Evolutionary conservation across 2,329 filamentous ascomycete species (phyloP).

Genomic region (Penicillium sp.): DNA sequence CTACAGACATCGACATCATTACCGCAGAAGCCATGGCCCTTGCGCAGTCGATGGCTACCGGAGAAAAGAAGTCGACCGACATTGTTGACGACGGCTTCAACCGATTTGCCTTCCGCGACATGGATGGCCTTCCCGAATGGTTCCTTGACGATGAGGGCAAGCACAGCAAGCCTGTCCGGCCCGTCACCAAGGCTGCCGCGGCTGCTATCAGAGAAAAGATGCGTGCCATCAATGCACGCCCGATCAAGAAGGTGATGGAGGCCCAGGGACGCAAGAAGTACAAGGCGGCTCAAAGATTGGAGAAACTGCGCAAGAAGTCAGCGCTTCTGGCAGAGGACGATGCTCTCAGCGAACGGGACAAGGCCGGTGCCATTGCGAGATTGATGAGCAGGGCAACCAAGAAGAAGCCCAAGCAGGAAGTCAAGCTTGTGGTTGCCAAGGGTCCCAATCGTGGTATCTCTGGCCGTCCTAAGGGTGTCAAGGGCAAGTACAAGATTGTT

Average conservation of each 20-base stretch:
- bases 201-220: constrained; percentile 91
- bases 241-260: constrained; percentile 98
- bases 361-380: constrained; percentile 77
- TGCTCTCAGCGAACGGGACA: constrained; percentile 92
- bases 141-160: constrained; percentile 88
- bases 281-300: constrained; percentile 82
- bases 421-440: constrained; percentile 84
- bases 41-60: constrained; percentile 85
- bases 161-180: constrained; percentile 80
- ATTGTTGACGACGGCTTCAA: constrained; percentile 91
- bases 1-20: constrained; percentile 88
- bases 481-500: constrained; percentile 97
- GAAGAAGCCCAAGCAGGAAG: constrained; percentile 79
- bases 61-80: constrained; percentile 74
- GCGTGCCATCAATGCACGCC: constrained; percentile 86
- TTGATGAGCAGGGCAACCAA: constrained; percentile 77
- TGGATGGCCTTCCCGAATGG: constrained; percentile 92
- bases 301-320: constrained; percentile 97
- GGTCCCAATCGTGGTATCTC: constrained; percentile 81
- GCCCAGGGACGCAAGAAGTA: constrained; percentile 96
- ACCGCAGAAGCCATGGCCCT: constrained; percentile 99
- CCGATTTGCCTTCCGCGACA: constrained; percentile 84
- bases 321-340: constrained; percentile 85
- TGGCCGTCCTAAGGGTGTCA: constrained; percentile 84
- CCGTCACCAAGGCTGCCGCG: constrained; percentile 87